These are phyloP conservation scores for Clarireedia paspali DNA, from an alignment of 2,329 filamentous ascomycete genomes.

Conservation along the genomic window DNA sequence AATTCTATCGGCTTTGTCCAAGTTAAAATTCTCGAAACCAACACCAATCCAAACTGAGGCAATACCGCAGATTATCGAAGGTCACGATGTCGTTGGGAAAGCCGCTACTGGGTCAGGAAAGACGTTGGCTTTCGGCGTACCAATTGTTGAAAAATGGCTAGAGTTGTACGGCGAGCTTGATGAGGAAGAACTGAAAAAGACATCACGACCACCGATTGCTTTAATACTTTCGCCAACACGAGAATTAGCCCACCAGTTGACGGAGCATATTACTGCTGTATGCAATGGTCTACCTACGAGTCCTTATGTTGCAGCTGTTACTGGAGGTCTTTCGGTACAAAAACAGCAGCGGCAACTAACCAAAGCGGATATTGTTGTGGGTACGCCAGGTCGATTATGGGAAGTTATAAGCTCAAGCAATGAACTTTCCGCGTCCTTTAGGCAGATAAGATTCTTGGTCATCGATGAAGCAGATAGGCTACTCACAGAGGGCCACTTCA, in stretches of 20 bases:
- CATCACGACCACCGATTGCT: slow-evolving; percentile 52
- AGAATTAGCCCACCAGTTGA: slow-evolving; percentile 88
- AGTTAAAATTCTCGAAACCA: slow-evolving; percentile 71
- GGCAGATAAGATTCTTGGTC: slow-evolving; percentile 71
- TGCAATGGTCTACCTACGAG: slow-evolving; percentile 53
- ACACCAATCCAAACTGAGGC: slow-evolving; percentile 73
- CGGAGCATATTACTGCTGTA: slow-evolving; percentile 71
- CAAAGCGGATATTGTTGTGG: slow-evolving; percentile 86
- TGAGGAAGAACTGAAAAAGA: slow-evolving; percentile 29
- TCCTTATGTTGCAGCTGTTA: slow-evolving; percentile 78
- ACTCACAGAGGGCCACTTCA: slow-evolving; percentile 88
- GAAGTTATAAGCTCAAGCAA: slow-evolving; percentile 77
- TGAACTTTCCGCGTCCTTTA: slow-evolving; percentile 62
- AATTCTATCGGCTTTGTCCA: slow-evolving; percentile 66
- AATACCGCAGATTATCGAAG: slow-evolving; percentile 75
- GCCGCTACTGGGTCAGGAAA: slow-evolving; percentile 95
- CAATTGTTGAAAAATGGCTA: slow-evolving; percentile 80
- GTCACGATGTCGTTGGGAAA: slow-evolving; percentile 91
- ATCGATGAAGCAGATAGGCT: slow-evolving; percentile 92
- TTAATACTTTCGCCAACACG: slow-evolving; percentile 85
- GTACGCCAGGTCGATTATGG: slow-evolving; percentile 88
- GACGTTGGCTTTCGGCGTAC: slow-evolving; percentile 89
- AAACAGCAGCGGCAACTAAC: slow-evolving; percentile 85
- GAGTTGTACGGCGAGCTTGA: slow-evolving; percentile 37
- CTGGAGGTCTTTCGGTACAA: slow-evolving; percentile 85